Evolutionary conservation across 768 basidiomycete species (phyloP).

Genomic region (Boletus coccyginus): DNA sequence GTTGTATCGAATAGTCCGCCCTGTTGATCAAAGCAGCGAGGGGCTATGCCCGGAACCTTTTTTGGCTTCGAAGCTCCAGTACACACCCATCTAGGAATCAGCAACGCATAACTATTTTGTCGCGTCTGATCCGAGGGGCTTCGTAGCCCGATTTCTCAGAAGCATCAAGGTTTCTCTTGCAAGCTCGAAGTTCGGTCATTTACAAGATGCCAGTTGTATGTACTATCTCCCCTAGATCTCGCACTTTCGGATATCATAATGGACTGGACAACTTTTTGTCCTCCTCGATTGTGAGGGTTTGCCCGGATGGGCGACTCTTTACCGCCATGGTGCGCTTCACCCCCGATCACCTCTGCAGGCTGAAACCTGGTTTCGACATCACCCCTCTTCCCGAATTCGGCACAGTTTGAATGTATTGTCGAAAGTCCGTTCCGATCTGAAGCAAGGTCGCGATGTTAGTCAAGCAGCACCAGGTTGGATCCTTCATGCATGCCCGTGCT

Average conservation of each 20-base stretch:
- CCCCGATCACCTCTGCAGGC: not conserved
- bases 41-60: not conserved
- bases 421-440: not conserved
- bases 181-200: not conserved
- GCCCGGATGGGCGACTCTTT: not conserved
- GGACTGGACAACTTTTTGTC: not conserved
- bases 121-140: constrained; percentile 21
- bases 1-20: not conserved
- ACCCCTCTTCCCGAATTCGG: not conserved
- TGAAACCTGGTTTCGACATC: not conserved
- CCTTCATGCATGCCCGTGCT: not conserved
- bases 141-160: constrained; percentile 5
- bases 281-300: not conserved
- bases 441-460: not conserved
- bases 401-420: not conserved
- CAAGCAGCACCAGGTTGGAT: not conserved
- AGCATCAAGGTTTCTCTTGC: constrained; percentile 2
- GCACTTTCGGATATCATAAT: not conserved
- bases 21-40: not conserved
- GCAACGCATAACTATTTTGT: not conserved
- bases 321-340: not conserved
- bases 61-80: not conserved
- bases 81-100: constrained; percentile 6
- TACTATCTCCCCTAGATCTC: not conserved
- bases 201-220: not conserved